Base-by-base conservation (phyloP, 2,329 filamentous ascomycete genomes). In the Cladosporium colombiae region DNA sequence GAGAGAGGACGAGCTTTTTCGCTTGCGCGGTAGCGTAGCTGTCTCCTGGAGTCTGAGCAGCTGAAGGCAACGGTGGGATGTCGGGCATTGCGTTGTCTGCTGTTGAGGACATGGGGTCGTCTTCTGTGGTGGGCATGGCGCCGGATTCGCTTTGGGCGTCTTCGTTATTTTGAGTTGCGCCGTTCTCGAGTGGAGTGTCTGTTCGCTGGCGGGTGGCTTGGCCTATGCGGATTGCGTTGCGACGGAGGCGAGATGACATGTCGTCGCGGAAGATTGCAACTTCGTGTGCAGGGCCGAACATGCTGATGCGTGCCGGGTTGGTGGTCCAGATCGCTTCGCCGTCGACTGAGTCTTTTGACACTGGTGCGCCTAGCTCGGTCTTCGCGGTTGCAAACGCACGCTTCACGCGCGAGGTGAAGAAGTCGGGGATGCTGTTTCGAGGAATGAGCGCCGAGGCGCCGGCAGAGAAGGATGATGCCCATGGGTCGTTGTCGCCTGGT, bases 401-500 rank as follows among this genome's bases (percentile, higher is more conserved):
- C 70, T 91, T 89, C 52, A 99, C 85, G 18, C 95, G 85, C 35
- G 89, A 94, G 0, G 94, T 98, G 79, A 99, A 99, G 71, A 97
- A 82, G 7, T 94, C 91, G 0, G 95, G 95, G 2, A 99, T 86
- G 0, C 85, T 80, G 69, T 89, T 89, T 11, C 89, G 81, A 0
- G 92, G 92, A 13, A 94, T 75, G 0, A 89, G 86, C 0, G 86
- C 85, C 0, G 90, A 87, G 1, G 91, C 89, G 4, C 92, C 92
- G 1, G 88, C 89, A 0, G 87, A 88, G 76, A 96, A 97, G 2
- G 93, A 86, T 0, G 92, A 96, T 5, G 90, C 87, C 95, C 95
- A 99, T n/a, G 92, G 93, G 76, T 99, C 95, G 76, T 97, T 96
- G 79, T 98, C 94, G 33, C 95, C 95, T 0, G 95, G 95, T 0